These are phyloP conservation scores for Taiozyma sp. DNA, from an alignment of 1,139 yeast species.

Conservation along the genomic window DNA sequence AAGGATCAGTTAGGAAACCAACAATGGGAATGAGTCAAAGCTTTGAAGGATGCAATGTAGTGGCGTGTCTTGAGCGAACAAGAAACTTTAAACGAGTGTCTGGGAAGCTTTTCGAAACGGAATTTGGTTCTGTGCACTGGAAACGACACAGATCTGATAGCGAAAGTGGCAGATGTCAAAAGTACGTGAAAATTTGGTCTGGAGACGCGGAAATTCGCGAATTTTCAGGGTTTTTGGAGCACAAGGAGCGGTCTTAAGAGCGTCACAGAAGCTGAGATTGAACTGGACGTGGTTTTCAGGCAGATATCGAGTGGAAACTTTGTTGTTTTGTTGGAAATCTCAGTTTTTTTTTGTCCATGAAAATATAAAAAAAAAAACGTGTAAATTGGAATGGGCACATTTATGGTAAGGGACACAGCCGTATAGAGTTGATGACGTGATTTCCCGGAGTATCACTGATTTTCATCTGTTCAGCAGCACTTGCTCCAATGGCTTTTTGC, in stretches of 20 bases:
- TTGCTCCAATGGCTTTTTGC: conserved; percentile 26
- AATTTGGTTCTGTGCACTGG: background rate
- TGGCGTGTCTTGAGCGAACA: background rate
- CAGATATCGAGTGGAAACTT: background rate
- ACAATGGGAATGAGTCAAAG: background rate
- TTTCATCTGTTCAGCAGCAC: conserved; percentile 18
- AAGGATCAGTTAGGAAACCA: background rate
- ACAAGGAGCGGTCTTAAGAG: background rate
- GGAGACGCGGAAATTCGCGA: background rate
- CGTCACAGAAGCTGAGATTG: background rate
- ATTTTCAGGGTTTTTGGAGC: background rate
- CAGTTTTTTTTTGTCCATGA: background rate
- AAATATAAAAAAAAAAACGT: background rate
- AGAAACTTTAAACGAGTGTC: background rate
- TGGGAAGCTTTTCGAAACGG: background rate
- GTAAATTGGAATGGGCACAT: background rate
- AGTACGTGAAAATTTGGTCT: background rate
- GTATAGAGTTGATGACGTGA: background rate
- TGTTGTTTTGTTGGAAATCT: background rate
- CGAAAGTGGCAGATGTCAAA: background rate
- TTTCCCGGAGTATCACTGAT: no score
- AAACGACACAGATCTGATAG: background rate
- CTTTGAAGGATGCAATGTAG: background rate
- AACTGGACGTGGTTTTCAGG: background rate
- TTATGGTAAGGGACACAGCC: background rate